Evolutionary conservation across 305 asterid genomes (phyloP).

Genomic region (Coffea humblotiana): DNA sequence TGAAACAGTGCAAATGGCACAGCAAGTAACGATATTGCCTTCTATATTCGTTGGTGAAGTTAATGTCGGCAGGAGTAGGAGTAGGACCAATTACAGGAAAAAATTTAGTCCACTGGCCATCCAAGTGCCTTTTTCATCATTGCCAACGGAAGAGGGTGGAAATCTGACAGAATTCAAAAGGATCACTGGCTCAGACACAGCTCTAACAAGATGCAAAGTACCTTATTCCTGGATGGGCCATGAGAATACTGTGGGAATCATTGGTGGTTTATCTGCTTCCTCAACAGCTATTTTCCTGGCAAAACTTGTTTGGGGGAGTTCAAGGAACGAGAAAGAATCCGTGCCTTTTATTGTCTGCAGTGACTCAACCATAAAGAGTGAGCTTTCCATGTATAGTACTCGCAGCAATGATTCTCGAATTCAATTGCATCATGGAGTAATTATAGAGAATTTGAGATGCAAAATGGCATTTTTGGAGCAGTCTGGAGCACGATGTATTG

Average conservation of each 20-base stretch:
- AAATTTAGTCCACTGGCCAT: not conserved
- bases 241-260: conserved; percentile 27
- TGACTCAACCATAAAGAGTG: conserved; percentile 18
- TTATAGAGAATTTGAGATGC: conserved; percentile 21
- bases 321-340: conserved; percentile 14
- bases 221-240: not conserved
- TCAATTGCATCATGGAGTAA: not conserved
- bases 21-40: not conserved
- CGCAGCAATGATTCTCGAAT: not conserved
- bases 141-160: conserved; percentile 4
- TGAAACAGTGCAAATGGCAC: not conserved
- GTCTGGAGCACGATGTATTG: conserved; percentile 30
- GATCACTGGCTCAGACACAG: not conserved
- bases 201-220: conserved; percentile 6
- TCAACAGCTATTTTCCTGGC: conserved; percentile 31
- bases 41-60: not conserved
- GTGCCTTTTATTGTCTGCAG: conserved; percentile 30
- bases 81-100: not conserved
- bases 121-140: not conserved
- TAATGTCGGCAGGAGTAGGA: not conserved
- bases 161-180: not conserved
- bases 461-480: conserved; percentile 29
- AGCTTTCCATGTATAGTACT: not conserved
- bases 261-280: conserved; percentile 27
- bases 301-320: conserved; percentile 25